phyloP scores from a whole-genome alignment of 306 rosid species.

The Vigna hirtella region DNA sequence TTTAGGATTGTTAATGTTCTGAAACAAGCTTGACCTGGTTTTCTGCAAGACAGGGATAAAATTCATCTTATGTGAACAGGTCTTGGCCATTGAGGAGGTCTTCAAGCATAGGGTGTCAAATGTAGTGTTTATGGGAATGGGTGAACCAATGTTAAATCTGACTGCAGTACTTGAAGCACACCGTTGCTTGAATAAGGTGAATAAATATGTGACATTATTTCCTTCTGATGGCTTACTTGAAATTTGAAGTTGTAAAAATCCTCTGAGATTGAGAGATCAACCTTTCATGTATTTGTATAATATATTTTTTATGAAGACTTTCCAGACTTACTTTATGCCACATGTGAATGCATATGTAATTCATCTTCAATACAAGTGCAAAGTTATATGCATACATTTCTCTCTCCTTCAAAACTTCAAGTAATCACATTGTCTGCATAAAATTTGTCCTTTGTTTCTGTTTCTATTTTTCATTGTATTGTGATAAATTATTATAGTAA shows the following conservation, averaged over 20 bases:
- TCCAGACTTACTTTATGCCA: slow-evolving; percentile 15
- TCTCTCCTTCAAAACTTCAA: slow-evolving; percentile 30
- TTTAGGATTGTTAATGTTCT: slow-evolving; percentile 33
- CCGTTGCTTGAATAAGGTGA: slow-evolving; percentile 90
- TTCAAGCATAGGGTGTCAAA: slow-evolving; percentile 90
- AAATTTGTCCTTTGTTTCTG: slow-evolving; percentile 25
- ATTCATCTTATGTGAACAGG: slow-evolving; percentile 58
- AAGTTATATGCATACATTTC: slow-evolving; percentile 14
- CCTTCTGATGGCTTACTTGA: slow-evolving; percentile 17
- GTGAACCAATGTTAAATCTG: slow-evolving; percentile 96
- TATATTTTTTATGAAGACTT: slow-evolving; percentile 21
- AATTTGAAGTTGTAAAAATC: slow-evolving; percentile 1
- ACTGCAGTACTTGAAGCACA: slow-evolving; percentile 91
- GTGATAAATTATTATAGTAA: slow-evolving; percentile 18
- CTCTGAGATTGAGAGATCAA: slow-evolving; percentile 34
- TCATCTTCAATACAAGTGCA: neutral
- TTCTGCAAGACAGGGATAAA: neutral
- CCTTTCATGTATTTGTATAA: slow-evolving; percentile 10
- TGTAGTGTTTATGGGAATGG: slow-evolving; percentile 99
- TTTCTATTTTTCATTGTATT: slow-evolving; percentile 13
- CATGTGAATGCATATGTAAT: neutral
- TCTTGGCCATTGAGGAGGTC: slow-evolving; percentile 91
- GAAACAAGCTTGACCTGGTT: slow-evolving; percentile 36
- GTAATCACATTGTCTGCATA: slow-evolving; percentile 27
- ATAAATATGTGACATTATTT: slow-evolving; percentile 21